A percentile compares a stretch with the other conserved stretches of the same genome.
phyloP scores from a whole-genome alignment of 1,284 basidiomycete genomes.

The Bjerkandera adusta region DNA sequence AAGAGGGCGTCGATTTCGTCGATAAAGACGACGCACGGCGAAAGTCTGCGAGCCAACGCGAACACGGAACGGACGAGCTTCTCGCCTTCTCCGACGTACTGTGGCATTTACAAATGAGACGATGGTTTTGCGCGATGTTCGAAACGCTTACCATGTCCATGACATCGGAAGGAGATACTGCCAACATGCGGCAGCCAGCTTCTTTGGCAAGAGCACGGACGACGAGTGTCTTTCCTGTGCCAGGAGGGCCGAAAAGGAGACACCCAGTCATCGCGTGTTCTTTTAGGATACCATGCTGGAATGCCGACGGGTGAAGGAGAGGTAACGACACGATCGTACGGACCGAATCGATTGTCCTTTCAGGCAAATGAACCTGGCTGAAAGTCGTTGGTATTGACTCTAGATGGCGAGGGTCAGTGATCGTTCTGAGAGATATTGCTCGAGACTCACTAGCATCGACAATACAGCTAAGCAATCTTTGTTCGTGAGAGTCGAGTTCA shows the following conservation, averaged over 20 bases:
- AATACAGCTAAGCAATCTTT: constrained; percentile 77
- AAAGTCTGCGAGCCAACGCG: constrained; percentile 81
- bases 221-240: constrained; percentile 88
- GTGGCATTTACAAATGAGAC: constrained; percentile 20
- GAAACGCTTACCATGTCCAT: constrained; percentile 78
- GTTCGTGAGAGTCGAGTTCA: constrained; percentile 75
- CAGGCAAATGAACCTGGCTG: constrained; percentile 83
- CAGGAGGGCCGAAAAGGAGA: constrained; percentile 87
- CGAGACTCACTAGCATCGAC: constrained; percentile 65
- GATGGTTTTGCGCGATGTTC: background rate
- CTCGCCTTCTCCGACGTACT: constrained; percentile 95
- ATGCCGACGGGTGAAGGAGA: constrained; percentile 86
- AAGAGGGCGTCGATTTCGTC: constrained; percentile 96
- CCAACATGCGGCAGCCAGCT: constrained; percentile 87
- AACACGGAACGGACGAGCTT: constrained; percentile 93
- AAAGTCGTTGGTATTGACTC: constrained; percentile 81
- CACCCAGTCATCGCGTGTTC: constrained; percentile 88
- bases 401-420: constrained; percentile 27
- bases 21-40: constrained; percentile 93
- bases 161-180: constrained; percentile 80
- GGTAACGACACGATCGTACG: constrained; percentile 91
- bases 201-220: constrained; percentile 92
- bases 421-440: too few species aligned
- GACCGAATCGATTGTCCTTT: constrained; percentile 84
- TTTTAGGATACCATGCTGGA: constrained; percentile 88